Evolutionary conservation across 2,329 filamentous ascomycete genomes (phyloP).

Genomic region (Penicillium palitans): DNA sequence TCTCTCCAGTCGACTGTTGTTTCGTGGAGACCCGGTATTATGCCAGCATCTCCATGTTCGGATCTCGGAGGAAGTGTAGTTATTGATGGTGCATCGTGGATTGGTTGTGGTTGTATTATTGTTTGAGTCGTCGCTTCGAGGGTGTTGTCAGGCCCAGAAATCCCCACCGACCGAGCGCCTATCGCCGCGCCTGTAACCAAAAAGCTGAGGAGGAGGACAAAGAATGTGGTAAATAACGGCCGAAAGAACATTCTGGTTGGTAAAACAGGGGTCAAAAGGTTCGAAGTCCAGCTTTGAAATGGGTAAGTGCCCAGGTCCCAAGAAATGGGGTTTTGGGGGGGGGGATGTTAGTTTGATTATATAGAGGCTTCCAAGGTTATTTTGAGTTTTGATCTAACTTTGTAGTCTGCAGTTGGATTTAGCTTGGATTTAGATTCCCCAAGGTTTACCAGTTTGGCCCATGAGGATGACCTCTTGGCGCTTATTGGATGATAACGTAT

Average conservation of each 20-base stretch:
- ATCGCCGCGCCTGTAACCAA: not conserved
- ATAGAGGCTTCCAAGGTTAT: not conserved
- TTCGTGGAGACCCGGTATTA: not conserved
- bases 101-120: not conserved
- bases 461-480: slow-evolving; percentile 9
- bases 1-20: slow-evolving; percentile 3
- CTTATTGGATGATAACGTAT: slow-evolving; percentile 4
- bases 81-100: not conserved
- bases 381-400: not conserved
- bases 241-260: not conserved
- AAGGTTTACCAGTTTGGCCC: not conserved
- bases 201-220: not conserved
- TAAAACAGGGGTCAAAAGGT: not conserved
- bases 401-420: not conserved
- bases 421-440: not conserved
- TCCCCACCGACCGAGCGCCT: not conserved
- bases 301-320: not conserved
- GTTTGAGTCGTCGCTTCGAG: not conserved
- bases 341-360: not conserved
- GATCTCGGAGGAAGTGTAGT: not conserved
- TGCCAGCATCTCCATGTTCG: not conserved
- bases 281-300: not conserved
- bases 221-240: not conserved
- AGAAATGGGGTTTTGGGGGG: not conserved
- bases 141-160: not conserved